Evolutionary conservation across 148 eudicot genomes (phyloP).

Genomic region (Amaranthus palmeri): DNA sequence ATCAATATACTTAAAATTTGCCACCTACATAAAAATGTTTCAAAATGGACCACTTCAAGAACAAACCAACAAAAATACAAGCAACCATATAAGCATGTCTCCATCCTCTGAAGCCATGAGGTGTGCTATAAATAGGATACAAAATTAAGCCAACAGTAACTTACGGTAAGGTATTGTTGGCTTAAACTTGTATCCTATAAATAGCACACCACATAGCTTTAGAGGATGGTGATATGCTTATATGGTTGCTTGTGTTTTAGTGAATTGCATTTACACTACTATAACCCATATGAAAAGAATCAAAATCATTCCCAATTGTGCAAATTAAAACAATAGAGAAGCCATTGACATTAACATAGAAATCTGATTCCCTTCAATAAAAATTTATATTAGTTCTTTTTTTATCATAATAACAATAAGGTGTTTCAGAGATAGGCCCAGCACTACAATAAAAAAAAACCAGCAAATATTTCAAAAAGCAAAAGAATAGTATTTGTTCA

Average conservation of each 20-base stretch:
- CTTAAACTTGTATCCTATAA: too few species aligned
- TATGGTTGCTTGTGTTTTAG: too few species aligned
- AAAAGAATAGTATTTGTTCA: not conserved
- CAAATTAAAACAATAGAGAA: not conserved
- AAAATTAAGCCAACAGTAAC: not conserved
- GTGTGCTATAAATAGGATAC: not conserved
- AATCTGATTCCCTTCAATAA: not conserved
- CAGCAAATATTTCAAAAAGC: not conserved
- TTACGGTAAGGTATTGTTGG: not conserved
- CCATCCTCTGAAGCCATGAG: not conserved
- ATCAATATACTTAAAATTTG: slow-evolving; percentile 88
- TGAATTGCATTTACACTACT: not conserved
- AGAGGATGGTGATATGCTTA: too few species aligned
- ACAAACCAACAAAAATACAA: not conserved
- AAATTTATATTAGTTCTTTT: not conserved
- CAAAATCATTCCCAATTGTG: not conserved
- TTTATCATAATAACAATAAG: not conserved
- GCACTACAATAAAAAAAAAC: not conserved
- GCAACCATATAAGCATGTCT: not conserved
- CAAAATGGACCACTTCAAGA: not conserved
- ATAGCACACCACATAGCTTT: too few species aligned
- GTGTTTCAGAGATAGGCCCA: not conserved
- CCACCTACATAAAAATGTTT: slow-evolving; percentile 51
- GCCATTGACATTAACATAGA: not conserved
- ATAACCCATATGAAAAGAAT: not conserved